phyloP scores from a whole-genome alignment of 2,329 filamentous ascomycete species.

The Diplodia mutila region DNA sequence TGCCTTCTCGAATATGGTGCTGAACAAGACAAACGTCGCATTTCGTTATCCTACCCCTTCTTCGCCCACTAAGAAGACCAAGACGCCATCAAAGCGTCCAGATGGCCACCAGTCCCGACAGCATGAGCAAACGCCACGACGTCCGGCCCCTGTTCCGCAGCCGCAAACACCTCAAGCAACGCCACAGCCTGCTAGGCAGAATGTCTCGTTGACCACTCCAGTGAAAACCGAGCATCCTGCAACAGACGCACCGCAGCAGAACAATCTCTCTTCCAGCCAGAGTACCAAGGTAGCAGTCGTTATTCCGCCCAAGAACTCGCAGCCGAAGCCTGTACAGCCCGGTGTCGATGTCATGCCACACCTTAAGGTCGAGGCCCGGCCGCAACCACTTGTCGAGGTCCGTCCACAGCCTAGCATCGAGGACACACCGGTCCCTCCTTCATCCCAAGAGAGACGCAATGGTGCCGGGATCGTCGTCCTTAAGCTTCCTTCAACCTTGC shows the following conservation, averaged over 20 bases:
- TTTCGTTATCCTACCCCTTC: slow-evolving; percentile 37
- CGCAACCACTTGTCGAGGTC: slow-evolving; percentile 4
- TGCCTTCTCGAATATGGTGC: slow-evolving; percentile 59
- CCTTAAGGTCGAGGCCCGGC: neutral
- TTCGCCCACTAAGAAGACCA: neutral
- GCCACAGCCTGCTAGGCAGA: neutral
- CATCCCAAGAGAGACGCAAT: slow-evolving; percentile 22
- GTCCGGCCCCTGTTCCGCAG: neutral
- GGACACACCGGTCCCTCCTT: slow-evolving; percentile 26
- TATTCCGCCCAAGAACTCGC: slow-evolving; percentile 9
- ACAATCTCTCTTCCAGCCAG: neutral
- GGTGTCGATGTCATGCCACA: neutral
- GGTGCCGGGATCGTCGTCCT: slow-evolving; percentile 56
- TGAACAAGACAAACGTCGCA: slow-evolving; percentile 47
- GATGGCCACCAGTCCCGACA: neutral
- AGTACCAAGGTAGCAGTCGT: slow-evolving; percentile 19
- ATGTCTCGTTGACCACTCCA: neutral
- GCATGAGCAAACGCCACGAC: neutral
- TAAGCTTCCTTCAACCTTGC: slow-evolving; percentile 44
- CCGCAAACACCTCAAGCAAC: neutral
- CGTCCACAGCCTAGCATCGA: neutral
- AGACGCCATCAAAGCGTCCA: neutral
- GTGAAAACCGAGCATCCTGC: neutral
- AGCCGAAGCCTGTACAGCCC: neutral
- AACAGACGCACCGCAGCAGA: neutral